A percentile compares a stretch with the other conserved stretches of the same genome.
Conservation (phyloP, 1,284 basidiomycete species). For the Cryptococcus wingfieldii region DNA sequence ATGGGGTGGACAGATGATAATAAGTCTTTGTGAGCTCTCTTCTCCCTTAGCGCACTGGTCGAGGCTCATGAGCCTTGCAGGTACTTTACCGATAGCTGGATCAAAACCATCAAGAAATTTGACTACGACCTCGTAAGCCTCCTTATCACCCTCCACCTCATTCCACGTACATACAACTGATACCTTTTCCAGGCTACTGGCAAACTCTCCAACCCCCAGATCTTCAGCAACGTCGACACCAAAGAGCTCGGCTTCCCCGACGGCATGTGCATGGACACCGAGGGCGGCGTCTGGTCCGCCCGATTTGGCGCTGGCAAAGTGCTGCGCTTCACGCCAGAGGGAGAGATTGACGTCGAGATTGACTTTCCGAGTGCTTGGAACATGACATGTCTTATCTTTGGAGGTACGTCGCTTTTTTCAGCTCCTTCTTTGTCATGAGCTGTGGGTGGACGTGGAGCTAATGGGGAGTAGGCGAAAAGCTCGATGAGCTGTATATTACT, state of each 20-base stretch:
- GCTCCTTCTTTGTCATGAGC: conserved; percentile 3
- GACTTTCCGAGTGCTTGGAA: conserved; percentile 23
- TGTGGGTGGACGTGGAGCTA: conserved; percentile 13
- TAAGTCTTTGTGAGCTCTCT: conserved; percentile 13
- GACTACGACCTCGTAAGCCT: conserved; percentile 19
- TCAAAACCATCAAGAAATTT: conserved; percentile 16
- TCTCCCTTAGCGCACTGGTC: not conserved
- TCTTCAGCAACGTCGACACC: conserved; percentile 12
- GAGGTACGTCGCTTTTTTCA: conserved; percentile 18
- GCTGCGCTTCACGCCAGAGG: conserved; percentile 13
- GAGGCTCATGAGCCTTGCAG: conserved; percentile 3
- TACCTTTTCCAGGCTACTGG: conserved; percentile 6
- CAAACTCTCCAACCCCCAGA: conserved; percentile 8
- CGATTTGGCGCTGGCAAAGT: conserved; percentile 22
- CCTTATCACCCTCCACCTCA: not conserved
- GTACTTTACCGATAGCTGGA: conserved; percentile 26
- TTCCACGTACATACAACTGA: not conserved
- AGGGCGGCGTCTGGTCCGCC: conserved; percentile 21
- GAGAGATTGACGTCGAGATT: conserved; percentile 18
- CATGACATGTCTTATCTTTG: conserved; percentile 26
- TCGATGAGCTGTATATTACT: conserved; percentile 29
- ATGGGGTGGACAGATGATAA: conserved; percentile 22
- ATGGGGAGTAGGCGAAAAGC: conserved; percentile 13
- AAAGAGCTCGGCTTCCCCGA: conserved; percentile 18
- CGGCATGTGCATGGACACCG: conserved; percentile 20